Evolutionary conservation across 2,329 filamentous ascomycete species (phyloP).

Genomic region (Talaromyces funiculosus): DNA sequence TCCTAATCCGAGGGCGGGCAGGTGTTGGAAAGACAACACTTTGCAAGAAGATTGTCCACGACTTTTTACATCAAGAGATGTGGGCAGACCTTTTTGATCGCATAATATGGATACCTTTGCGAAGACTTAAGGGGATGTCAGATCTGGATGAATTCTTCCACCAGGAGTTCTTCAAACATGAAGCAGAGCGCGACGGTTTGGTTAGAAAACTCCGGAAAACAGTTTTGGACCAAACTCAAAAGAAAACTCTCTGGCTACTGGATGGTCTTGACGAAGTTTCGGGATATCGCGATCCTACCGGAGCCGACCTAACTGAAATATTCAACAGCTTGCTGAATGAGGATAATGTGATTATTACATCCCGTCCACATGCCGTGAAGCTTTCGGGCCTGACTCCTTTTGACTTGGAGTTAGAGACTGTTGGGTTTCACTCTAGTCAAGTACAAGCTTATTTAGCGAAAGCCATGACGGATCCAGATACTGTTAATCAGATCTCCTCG

Average conservation of each 20-base stretch:
- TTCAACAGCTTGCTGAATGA: constrained; percentile 28
- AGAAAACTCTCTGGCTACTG: constrained; percentile 32
- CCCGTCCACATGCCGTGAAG: constrained; percentile 27
- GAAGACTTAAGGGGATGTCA: constrained; percentile 21
- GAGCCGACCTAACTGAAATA: constrained; percentile 17
- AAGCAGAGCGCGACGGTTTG: not conserved
- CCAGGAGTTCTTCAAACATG: not conserved
- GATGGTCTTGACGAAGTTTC: constrained; percentile 44
- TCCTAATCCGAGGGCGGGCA: constrained; percentile 34
- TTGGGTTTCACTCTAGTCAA: constrained; percentile 34
- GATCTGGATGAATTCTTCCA: not conserved
- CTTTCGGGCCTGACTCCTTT: constrained; percentile 13
- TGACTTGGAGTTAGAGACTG: constrained; percentile 37
- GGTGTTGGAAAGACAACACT: constrained; percentile 39
- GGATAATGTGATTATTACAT: constrained; percentile 38
- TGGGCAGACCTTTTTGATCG: constrained; percentile 31
- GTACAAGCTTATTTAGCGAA: constrained; percentile 28
- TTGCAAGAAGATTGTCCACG: constrained; percentile 38
- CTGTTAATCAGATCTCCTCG: constrained; percentile 20
- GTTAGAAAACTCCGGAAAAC: not conserved
- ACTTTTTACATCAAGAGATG: constrained; percentile 21
- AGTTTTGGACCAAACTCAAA: not conserved
- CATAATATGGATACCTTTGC: constrained; percentile 38
- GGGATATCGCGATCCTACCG: not conserved
- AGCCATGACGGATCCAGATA: constrained; percentile 17